Evolutionary conservation across 768 basidiomycete genomes (phyloP).

Genomic region (Auricularia sp.): DNA sequence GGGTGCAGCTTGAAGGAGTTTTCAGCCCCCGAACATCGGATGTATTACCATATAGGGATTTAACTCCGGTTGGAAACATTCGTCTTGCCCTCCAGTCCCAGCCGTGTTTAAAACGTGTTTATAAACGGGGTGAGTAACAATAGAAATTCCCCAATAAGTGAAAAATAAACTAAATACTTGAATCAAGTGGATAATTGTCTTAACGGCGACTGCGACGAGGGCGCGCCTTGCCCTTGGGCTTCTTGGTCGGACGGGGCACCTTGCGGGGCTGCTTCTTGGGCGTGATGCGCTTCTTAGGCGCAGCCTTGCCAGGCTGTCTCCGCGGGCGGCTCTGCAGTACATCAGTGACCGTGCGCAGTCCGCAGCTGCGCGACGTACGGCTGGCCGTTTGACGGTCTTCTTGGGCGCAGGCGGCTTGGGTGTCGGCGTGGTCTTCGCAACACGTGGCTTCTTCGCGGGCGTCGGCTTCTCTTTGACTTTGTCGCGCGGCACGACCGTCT

Average conservation of each 20-base stretch:
- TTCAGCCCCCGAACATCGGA: no score
- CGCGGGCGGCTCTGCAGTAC: not conserved
- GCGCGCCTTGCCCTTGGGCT: not conserved
- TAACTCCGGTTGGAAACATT: no score
- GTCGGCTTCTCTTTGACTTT: not conserved
- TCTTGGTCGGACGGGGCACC: not conserved
- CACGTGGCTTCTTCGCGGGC: not conserved
- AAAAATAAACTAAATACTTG: no score
- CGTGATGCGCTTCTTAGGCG: not conserved
- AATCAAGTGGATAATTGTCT: no score
- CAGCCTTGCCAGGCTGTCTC: not conserved
- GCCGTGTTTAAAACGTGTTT: no score
- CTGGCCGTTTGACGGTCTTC: not conserved
- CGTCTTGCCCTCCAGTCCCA: no score
- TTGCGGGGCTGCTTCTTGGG: not conserved
- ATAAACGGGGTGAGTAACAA: no score
- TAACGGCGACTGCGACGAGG: not conserved
- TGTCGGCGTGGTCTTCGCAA: not conserved
- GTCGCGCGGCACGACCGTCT: not conserved
- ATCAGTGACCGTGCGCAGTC: not conserved
- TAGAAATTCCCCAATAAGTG: no score
- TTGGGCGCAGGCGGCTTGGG: not conserved
- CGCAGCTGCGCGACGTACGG: not conserved
- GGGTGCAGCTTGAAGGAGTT: no score
- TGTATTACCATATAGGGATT: no score